A percentile compares a stretch with the other conserved stretches of the same genome.
Conservation (phyloP, 495 filamentous ascomycete species). For the Neohortaea acidophila region DNA sequence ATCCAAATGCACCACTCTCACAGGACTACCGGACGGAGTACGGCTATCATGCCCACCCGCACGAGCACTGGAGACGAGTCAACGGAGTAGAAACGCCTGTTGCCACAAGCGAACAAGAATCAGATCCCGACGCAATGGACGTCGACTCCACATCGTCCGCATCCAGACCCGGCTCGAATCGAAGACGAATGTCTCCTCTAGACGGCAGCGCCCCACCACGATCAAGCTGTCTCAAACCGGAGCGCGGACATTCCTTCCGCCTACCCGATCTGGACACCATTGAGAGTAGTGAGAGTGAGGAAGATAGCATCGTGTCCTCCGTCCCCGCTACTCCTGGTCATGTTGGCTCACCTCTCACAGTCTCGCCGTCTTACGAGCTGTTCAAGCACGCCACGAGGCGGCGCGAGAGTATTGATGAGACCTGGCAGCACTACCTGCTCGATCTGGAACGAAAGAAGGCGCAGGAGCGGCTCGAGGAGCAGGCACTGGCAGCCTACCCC, state of each 20-base stretch:
- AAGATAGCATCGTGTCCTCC: conserved; percentile 32
- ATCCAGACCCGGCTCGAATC: too few relatives aligned
- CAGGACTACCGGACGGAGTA: conserved; percentile 29
- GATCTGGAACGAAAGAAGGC: conserved; percentile 61
- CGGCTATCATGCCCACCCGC: conserved; percentile 12
- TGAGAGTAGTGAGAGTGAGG: conserved; percentile 42
- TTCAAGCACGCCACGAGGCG: conserved; percentile 31
- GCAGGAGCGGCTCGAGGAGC: conserved; percentile 55
- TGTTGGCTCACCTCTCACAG: conserved; percentile 22
- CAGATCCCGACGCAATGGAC: too few relatives aligned
- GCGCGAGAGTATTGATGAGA: conserved; percentile 50
- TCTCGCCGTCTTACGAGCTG: conserved; percentile 19
- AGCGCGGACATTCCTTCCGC: conserved; percentile 36
- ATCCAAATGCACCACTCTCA: conserved; percentile 17
- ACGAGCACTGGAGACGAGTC: conserved; percentile 12
- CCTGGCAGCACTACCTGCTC: conserved; percentile 58
- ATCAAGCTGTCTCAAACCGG: neutral
- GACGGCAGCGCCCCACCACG: neutral
- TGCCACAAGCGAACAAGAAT: too few relatives aligned
- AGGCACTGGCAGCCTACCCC: conserved; percentile 54
- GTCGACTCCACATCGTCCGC: too few relatives aligned
- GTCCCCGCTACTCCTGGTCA: conserved; percentile 34
- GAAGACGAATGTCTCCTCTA: neutral
- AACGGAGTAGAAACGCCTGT: too few relatives aligned
- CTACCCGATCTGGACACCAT: conserved; percentile 41